Evolutionary conservation across 805 yeast genomes (phyloP).

Genomic region (Ogataea trehalophila): DNA sequence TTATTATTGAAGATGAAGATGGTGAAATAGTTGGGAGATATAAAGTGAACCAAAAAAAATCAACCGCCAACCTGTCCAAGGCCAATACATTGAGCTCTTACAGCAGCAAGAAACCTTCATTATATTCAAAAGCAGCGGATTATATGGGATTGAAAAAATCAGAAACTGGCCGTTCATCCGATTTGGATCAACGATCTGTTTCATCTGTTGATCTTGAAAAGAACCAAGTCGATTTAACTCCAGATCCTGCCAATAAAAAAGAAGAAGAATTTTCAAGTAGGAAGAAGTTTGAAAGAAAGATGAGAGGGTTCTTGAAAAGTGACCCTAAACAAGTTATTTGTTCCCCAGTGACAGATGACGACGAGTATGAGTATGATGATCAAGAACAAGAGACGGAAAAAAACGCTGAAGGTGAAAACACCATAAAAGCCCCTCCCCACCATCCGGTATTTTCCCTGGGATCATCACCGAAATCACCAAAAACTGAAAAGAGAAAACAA

Average conservation of each 20-base stretch:
- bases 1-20: conserved; percentile 83
- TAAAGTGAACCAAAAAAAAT: conserved; percentile 49
- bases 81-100: neutral
- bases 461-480: neutral
- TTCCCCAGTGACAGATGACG: neutral
- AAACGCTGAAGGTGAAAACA: too few species aligned
- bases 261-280: conserved; percentile 2
- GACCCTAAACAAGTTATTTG: conserved; percentile 20
- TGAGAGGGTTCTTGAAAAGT: conserved; percentile 21
- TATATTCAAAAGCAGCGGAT: conserved; percentile 16
- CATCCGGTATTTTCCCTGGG: neutral
- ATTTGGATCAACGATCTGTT: conserved; percentile 3
- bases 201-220: conserved; percentile 17
- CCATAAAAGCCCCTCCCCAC: neutral
- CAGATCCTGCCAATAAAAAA: conserved; percentile 7
- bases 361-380: neutral
- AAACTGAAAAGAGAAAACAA: neutral
- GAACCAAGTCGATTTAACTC: conserved; percentile 18
- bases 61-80: neutral
- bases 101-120: conserved; percentile 11
- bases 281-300: conserved; percentile 21
- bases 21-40: conserved; percentile 90
- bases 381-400: too few species aligned
- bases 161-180: conserved; percentile 2
- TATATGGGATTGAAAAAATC: conserved; percentile 24